These are phyloP conservation scores for Arctostaphylos glauca DNA, from an alignment of 148 eudicot genomes.

Conservation along the genomic window DNA sequence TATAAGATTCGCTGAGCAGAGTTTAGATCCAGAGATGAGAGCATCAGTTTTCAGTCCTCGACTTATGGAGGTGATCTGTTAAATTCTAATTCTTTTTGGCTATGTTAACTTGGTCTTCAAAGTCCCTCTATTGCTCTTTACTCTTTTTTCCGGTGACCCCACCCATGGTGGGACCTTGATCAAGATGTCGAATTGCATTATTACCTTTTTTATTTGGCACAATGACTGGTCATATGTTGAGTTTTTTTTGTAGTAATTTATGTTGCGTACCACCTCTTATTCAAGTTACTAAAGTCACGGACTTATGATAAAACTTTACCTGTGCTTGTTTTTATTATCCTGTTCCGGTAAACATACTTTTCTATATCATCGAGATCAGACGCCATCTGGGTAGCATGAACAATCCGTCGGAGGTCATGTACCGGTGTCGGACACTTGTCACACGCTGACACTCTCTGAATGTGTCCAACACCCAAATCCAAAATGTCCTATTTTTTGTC, in stretches of 20 bases:
- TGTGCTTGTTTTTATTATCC: not conserved
- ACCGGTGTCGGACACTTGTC: too few species aligned
- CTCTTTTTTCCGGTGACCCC: not conserved
- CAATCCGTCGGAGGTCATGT: too few species aligned
- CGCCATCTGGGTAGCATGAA: too few species aligned
- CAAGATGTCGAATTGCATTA: not conserved
- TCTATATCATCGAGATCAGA: not conserved
- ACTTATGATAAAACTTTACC: not conserved
- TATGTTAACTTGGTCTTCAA: slow-evolving; percentile 3
- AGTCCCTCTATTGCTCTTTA: not conserved
- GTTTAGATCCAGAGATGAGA: slow-evolving; percentile 74
- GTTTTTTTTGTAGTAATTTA: not conserved
- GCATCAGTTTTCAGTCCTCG: slow-evolving; percentile 89
- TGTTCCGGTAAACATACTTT: not conserved
- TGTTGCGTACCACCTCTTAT: not conserved
- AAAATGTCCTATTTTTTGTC: too few species aligned
- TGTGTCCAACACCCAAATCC: too few species aligned
- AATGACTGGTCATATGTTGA: not conserved
- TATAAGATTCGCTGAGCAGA: slow-evolving; percentile 78
- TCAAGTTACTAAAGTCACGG: not conserved
- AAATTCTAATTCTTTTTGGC: not conserved
- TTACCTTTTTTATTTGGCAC: not conserved
- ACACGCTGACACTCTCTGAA: too few species aligned
- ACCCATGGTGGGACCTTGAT: not conserved
- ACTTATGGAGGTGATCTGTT: slow-evolving; percentile 79